These are phyloP conservation scores for Acanthochlamys bracteata DNA, from an alignment of 106 monocot genomes.

Conservation along the genomic window DNA sequence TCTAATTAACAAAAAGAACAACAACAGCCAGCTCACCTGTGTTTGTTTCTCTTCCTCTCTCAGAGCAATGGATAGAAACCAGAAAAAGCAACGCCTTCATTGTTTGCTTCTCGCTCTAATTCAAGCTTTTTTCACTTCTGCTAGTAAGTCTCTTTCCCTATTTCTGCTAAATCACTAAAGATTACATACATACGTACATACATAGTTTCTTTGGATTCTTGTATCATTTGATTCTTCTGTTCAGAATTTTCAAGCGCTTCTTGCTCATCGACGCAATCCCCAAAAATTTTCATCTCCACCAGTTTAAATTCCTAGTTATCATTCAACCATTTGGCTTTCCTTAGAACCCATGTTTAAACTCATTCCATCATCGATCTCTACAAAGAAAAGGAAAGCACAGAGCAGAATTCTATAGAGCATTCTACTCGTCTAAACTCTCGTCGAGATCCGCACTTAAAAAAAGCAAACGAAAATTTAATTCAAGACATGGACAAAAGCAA, in stretches of 20 bases:
- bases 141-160: not conserved
- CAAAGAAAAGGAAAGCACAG: no score
- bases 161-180: not conserved
- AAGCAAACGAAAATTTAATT: no score
- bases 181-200: not conserved
- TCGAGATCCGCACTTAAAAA: no score
- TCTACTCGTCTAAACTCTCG: no score
- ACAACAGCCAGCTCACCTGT: not conserved
- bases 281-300: no score
- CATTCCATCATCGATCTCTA: no score
- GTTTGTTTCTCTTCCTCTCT: not conserved
- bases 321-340: no score
- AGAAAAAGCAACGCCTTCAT: not conserved
- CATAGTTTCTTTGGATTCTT: not conserved
- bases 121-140: not conserved
- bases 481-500: not conserved
- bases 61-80: not conserved
- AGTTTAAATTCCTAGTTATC: no score
- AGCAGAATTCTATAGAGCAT: no score
- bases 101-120: not conserved
- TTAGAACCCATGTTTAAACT: no score
- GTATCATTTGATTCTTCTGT: not conserved
- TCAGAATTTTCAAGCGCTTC: not conserved
- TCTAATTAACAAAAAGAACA: no score
- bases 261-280: no score